These are phyloP conservation scores for Pleurotus eryngii DNA, from an alignment of 768 basidiomycete genomes.

Conservation along the genomic window DNA sequence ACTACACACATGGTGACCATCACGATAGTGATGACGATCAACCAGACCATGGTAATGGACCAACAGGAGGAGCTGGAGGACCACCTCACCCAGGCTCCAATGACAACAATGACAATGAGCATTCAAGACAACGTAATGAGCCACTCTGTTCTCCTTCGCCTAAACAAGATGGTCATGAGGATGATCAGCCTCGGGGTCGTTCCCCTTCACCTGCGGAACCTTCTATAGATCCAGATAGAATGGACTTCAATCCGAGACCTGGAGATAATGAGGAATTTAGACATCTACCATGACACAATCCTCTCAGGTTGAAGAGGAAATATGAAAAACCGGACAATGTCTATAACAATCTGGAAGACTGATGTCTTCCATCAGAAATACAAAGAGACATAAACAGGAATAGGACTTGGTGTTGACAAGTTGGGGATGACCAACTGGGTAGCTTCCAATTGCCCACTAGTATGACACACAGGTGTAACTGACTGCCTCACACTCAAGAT, in stretches of 20 bases:
- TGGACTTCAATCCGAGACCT: no score
- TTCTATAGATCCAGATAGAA: background rate
- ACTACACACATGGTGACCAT: background rate
- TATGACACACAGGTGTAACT: no score
- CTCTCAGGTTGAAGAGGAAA: no score
- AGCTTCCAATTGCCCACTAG: no score
- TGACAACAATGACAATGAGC: no score
- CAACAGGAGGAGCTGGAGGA: background rate
- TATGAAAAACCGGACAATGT: no score
- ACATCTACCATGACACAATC: background rate
- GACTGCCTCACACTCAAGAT: no score
- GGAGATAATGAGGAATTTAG: no score
- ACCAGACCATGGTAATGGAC: background rate
- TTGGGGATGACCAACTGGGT: background rate
- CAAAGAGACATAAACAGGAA: background rate
- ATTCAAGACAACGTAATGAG: no score
- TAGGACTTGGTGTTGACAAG: background rate
- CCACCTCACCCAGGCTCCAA: no score
- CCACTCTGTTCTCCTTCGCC: no score
- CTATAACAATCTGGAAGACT: background rate
- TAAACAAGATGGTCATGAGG: background rate
- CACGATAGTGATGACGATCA: background rate
- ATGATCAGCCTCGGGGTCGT: background rate
- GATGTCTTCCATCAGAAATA: background rate
- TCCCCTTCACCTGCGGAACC: background rate